Percentiles rank a stretch among this genome's conserved stretches.
Evolutionary conservation across 2,329 filamentous ascomycete genomes (phyloP).

Genomic region (Corniculantispora saksenae): DNA sequence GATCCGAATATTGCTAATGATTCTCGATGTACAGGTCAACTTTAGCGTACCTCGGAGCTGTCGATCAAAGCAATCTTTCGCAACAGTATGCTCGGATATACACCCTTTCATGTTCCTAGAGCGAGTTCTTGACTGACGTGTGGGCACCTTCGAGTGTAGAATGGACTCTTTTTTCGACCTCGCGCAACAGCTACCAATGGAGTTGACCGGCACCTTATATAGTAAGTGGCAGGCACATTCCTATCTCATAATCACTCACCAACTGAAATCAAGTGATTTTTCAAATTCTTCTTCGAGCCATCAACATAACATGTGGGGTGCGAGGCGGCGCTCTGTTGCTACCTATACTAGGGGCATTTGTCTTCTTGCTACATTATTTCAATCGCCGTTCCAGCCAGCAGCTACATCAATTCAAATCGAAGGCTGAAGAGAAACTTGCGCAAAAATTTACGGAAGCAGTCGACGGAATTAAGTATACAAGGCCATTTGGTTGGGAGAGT

Average conservation of each 20-base stretch:
- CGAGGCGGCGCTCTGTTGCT: background rate
- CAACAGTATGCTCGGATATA: background rate
- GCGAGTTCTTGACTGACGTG: background rate
- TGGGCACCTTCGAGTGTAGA: background rate
- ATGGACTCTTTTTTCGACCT: background rate
- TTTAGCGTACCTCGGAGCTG: background rate
- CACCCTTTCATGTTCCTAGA: no score
- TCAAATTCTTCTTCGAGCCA: background rate
- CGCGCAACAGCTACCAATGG: background rate
- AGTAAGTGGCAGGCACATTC: background rate
- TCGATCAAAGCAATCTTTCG: background rate
- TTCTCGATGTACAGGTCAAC: background rate
- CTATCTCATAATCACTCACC: background rate
- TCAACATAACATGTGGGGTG: background rate
- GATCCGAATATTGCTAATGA: background rate
- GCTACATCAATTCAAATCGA: background rate
- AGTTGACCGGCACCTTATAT: background rate
- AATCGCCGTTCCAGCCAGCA: background rate
- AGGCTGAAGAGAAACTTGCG: background rate
- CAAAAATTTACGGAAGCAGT: background rate
- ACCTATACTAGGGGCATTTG: background rate
- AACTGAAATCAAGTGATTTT: background rate
- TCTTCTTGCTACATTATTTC: background rate
- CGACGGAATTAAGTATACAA: background rate
- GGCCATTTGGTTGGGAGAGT: background rate